A percentile compares a stretch with the other conserved stretches of the same genome.
These are phyloP conservation scores for Bipolaris victoriae DNA, from an alignment of 2,329 filamentous ascomycete species.

Conservation along the genomic window DNA sequence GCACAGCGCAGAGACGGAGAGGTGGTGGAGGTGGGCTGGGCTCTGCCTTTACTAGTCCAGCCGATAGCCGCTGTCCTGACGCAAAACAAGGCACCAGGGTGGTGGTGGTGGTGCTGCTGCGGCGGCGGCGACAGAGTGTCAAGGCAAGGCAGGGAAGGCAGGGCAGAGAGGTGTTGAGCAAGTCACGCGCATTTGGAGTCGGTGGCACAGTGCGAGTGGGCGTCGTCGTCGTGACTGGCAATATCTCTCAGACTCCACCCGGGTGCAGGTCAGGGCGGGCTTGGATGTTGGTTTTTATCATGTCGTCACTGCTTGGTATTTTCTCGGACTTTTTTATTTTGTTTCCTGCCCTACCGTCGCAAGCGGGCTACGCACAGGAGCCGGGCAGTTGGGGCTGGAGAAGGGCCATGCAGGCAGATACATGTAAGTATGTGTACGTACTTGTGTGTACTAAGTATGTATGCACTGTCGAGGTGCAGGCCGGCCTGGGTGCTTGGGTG, in stretches of 20 bases:
- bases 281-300: neutral
- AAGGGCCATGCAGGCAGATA: neutral
- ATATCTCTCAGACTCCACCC: neutral
- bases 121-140: neutral
- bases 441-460: too few relatives aligned
- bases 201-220: neutral
- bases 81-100: neutral
- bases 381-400: constrained; percentile 1
- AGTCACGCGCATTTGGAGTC: neutral
- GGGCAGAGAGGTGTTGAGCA: neutral
- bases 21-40: neutral
- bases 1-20: neutral
- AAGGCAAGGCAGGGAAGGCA: neutral
- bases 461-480: neutral
- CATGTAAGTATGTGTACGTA: neutral
- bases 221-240: neutral
- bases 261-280: neutral
- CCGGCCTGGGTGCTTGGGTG: neutral
- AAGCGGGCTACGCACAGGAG: neutral
- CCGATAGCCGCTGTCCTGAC: neutral
- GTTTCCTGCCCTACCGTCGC: neutral
- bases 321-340: neutral
- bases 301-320: neutral
- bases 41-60: neutral
- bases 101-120: neutral